Evolutionary conservation across 768 basidiomycete species (phyloP), one percentile per base, ranked within the genome.

Genomic region (Boletus insuetus): DNA sequence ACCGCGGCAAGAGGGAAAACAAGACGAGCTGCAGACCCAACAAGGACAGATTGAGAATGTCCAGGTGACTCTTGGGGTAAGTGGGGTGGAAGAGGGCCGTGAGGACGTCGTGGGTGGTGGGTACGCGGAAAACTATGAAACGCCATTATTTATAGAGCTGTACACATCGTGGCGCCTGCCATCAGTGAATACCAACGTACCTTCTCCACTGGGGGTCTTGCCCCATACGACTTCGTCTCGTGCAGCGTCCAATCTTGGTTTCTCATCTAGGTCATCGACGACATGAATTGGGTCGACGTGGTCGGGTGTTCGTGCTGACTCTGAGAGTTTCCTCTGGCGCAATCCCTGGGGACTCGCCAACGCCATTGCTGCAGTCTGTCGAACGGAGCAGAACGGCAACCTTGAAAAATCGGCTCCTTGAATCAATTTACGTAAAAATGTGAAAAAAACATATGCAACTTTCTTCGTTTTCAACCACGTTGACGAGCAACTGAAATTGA

Each of bases 81-180:
- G 77, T 75, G 4, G 93, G 93, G 70, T 93, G 79, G 68, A 96
- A 91, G 6, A 96, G 77, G 3, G 85, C 83, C 0, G 93, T 94
- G 59, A 95, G 68, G 19, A 94, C 90, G 69, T 94, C 91, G 69
- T 94, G 89, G 0, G 94, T 96, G 19, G 93, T 91, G 12, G 94
- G 94, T 42, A 96, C 92, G 56, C 85, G 83, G 69, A 99, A 99
- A 8, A 97, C 94, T 98, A 58, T 29, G 47, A 51, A 11, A 22
- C 37, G 20, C 6, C 40, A 17, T 9, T 46, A 55, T 55, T 46
- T 48, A 53, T 16, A 34, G 57, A 26, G 56, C 14, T 24, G 54
- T 50, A 14, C 14, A 17, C 14, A 50, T 48, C 48, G 35, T 19
- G 49, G 24, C 29, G 39, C 53, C 37, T 20, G 14, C 14, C 14